A percentile compares a stretch with the other conserved stretches of the same genome.
Conservation (phyloP, 805 yeast genomes). For the Zygoascus biomembranicola region DNA sequence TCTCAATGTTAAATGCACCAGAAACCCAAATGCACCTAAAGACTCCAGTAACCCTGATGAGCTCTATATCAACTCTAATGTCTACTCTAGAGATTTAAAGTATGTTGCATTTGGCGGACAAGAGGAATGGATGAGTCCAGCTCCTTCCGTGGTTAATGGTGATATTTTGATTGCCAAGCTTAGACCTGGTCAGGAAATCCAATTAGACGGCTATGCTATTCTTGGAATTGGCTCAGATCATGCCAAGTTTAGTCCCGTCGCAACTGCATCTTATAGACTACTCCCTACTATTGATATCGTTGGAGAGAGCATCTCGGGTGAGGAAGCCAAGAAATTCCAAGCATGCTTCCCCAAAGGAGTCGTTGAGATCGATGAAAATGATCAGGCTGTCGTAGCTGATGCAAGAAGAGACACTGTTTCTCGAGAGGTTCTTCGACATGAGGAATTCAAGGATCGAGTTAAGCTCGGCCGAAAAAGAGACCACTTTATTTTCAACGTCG, state of each 20-base stretch:
- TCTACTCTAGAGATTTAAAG: constrained; percentile 82
- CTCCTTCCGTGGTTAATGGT: constrained; percentile 68
- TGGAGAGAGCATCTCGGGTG: constrained; percentile 63
- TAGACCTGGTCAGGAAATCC: constrained; percentile 95
- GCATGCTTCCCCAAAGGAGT: constrained; percentile 93
- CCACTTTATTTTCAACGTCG: constrained; percentile 91
- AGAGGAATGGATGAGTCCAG: constrained; percentile 47
- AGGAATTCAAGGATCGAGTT: constrained; percentile 81
- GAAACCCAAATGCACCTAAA: constrained; percentile 74
- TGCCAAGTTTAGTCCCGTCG: constrained; percentile 95
- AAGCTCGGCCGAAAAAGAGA: constrained; percentile 85
- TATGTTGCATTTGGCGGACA: constrained; percentile 92
- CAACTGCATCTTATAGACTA: constrained; percentile 92
- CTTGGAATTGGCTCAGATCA: constrained; percentile 92
- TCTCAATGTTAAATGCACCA: constrained; percentile 74
- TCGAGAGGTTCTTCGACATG: constrained; percentile 91
- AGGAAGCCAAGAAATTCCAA: constrained; percentile 68
- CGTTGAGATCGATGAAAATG: constrained; percentile 58
- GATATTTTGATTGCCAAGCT: constrained; percentile 84
- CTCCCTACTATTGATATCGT: constrained; percentile 78
- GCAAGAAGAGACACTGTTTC: constrained; percentile 95
- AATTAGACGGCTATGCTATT: constrained; percentile 81
- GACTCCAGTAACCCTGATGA: constrained; percentile 75
- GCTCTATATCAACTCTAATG: constrained; percentile 72
- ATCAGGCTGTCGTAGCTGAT: constrained; percentile 73